A percentile compares a stretch with the other conserved stretches of the same genome.
These are phyloP conservation scores for Rutidosis leptorrhynchoides DNA, from an alignment of 129 eudicot species.

Conservation along the genomic window DNA sequence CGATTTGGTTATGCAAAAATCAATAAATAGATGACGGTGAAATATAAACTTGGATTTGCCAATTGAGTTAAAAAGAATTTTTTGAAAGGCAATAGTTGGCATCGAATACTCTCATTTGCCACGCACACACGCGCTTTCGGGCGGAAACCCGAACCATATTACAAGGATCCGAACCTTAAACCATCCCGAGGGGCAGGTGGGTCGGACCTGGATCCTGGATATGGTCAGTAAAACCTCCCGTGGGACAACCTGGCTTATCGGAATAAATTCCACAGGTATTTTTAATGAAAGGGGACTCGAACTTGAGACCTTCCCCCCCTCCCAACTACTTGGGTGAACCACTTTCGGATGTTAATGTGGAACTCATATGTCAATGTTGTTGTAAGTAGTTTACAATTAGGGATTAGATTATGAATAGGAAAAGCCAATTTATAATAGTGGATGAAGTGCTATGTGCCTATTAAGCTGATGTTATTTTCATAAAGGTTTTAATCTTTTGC, in stretches of 20 bases:
- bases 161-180: too few relatives aligned
- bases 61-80: neutral
- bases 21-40: neutral
- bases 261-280: too few relatives aligned
- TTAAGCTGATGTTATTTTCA: conserved; percentile 3
- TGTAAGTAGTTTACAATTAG: neutral
- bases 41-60: neutral
- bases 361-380: neutral
- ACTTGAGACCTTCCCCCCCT: too few relatives aligned
- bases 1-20: neutral
- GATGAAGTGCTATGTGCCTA: neutral
- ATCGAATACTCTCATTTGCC: too few relatives aligned
- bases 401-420: conserved; percentile 4
- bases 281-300: too few relatives aligned
- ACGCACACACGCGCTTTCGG: too few relatives aligned
- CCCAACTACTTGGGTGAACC: too few relatives aligned
- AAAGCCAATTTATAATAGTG: neutral
- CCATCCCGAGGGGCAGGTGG: too few relatives aligned
- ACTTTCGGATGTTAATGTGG: neutral
- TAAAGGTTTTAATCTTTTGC: neutral
- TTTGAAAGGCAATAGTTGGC: neutral
- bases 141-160: too few relatives aligned
- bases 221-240: too few relatives aligned
- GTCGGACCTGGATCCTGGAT: too few relatives aligned
- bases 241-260: too few relatives aligned